Evolutionary conservation across 768 basidiomycete genomes (phyloP), one percentile per base, ranked within the genome.

Genomic region (Termitomyces sp.): DNA sequence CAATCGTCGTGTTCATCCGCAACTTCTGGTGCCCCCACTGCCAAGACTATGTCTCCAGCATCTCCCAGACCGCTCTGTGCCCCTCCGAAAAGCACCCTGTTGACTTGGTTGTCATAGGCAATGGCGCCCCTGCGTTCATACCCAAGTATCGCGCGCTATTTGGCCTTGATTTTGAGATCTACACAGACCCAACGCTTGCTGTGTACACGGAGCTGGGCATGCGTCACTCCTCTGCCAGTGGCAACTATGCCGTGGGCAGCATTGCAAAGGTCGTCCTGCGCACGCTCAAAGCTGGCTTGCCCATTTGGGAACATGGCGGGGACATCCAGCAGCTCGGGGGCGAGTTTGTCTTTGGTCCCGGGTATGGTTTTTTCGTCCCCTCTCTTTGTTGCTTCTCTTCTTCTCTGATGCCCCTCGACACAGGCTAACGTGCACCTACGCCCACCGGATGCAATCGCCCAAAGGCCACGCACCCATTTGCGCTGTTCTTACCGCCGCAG

Each of bases 21-120:
- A 90, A 93, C 70, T 94, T 94, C 72, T 90, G 86, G 89, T 94
- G 92, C 66, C 87, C 90, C 0, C 71, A 85, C 13, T 92, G 90
- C 69, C 91, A 93, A 66, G 93, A 96, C 69, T 97, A 95, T 69
- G 84, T 94, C 79, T 76, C 52, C 26, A 24, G 16, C 82, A 43
- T 86, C 84, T 35, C 77, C 91, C 61, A 72, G 66, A 61, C 69
- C 67, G n/a, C 64, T 64, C 74, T 71, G 3, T 52, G 75, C 68
- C 85, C 61, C 60, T 81, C n/a, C n/a, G n/a, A n/a, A n/a, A n/a
- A n/a, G n/a, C n/a, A n/a, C n/a, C n/a, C n/a, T n/a, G 7, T 87
- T 32, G 80, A 84, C 54, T 68, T 94, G 45, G 77, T 93, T 49
- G 76, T 94, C 63, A 84, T 95, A 67, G 82, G 89, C 46, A 88